Percentiles rank a stretch among this genome's conserved stretches.
Evolutionary conservation across 2,329 filamentous ascomycete genomes (phyloP).

Genomic region (Plectosphaerella cucumerina): DNA sequence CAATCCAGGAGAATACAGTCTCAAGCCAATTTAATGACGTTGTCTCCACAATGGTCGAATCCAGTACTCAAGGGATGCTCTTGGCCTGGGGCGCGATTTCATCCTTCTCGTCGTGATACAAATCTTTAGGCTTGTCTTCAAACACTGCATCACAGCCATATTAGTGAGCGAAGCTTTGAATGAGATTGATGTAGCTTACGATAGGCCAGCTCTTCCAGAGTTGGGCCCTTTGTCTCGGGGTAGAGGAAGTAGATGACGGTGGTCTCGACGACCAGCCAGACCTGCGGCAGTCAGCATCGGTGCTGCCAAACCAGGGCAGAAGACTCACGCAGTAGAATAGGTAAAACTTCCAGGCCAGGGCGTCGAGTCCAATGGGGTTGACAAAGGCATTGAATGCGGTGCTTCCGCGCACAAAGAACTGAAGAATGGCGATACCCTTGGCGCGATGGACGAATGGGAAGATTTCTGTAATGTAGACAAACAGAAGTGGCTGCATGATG

Average conservation of each 20-base stretch:
- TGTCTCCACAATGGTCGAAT: no score
- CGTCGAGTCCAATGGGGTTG: constrained; percentile 45
- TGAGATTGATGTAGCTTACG: neutral
- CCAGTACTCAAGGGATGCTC: no score
- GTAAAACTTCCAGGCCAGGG: constrained; percentile 51
- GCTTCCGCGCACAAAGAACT: constrained; percentile 16
- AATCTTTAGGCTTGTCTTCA: constrained; percentile 1
- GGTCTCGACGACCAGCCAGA: constrained; percentile 9
- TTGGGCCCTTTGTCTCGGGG: constrained; percentile 59
- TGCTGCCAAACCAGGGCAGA: constrained; percentile 34
- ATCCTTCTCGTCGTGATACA: neutral
- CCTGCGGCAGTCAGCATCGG: constrained; percentile 18
- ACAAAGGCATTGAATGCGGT: constrained; percentile 22
- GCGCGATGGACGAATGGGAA: constrained; percentile 48
- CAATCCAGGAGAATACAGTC: no score
- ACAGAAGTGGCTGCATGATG: constrained; percentile 47
- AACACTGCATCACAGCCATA: no score
- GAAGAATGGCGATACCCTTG: constrained; percentile 37
- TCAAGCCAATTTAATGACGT: no score
- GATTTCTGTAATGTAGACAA: constrained; percentile 46
- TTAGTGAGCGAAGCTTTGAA: no score
- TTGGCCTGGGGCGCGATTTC: neutral
- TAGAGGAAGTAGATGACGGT: constrained; percentile 44
- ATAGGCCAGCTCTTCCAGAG: constrained; percentile 58
- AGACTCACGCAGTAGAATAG: constrained; percentile 41